These are phyloP conservation scores for Aspergillus persii DNA, from an alignment of 2,329 filamentous ascomycete genomes.

Conservation along the genomic window DNA sequence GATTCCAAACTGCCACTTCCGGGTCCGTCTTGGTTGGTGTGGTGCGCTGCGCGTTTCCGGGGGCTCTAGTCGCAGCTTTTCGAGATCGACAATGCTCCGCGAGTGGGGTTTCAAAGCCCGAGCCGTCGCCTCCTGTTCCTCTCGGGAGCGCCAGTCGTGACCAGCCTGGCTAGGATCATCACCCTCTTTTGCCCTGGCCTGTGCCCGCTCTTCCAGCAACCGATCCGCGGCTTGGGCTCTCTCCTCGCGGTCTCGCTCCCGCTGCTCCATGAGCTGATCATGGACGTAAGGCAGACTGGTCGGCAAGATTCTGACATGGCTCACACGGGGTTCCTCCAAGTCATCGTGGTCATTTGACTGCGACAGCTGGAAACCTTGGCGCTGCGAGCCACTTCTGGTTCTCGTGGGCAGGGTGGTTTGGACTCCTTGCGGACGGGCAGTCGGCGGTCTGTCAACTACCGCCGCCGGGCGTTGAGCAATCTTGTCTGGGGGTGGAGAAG, in stretches of 20 bases:
- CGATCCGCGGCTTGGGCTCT: conserved; percentile 26
- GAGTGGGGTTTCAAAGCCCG: conserved; percentile 83
- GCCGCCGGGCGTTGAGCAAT: conserved; percentile 18
- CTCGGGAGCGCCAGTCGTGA: conserved; percentile 45
- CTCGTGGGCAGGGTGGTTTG: conserved; percentile 20
- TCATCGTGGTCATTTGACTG: conserved; percentile 28
- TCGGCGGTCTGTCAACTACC: conserved; percentile 13
- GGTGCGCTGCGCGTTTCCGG: conserved; percentile 49
- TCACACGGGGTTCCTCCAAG: conserved; percentile 59
- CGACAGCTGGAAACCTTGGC: conserved; percentile 23
- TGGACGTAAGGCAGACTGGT: conserved; percentile 90
- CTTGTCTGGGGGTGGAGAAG: conserved; percentile 30
- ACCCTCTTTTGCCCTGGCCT: conserved; percentile 12
- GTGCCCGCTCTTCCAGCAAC: conserved; percentile 46
- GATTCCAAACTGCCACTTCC: conserved; percentile 98
- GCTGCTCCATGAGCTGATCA: conserved; percentile 76
- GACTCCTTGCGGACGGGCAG: conserved; percentile 19
- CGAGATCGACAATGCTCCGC: conserved; percentile 66
- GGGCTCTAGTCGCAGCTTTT: conserved; percentile 57
- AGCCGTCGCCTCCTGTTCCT: conserved; percentile 77
- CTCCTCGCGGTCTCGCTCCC: conserved; percentile 34
- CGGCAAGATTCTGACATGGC: conserved; percentile 86
- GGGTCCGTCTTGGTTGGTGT: conserved; percentile 60
- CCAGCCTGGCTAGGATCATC: conserved; percentile 21
- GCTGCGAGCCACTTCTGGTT: conserved; percentile 26